Conservation (phyloP, 1,139 yeast genomes). For the Debaryomyces sp. region DNA sequence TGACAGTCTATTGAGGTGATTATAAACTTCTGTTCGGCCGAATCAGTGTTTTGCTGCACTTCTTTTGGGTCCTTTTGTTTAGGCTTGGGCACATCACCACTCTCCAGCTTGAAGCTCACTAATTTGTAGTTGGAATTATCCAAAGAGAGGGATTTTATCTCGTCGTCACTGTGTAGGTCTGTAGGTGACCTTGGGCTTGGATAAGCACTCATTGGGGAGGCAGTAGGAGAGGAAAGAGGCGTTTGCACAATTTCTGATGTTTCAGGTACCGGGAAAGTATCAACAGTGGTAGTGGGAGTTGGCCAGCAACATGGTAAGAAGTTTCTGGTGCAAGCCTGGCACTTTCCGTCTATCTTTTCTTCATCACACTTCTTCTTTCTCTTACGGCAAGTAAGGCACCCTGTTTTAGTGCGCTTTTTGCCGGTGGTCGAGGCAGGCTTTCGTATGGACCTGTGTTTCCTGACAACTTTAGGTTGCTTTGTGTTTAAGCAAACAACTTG, state of each 20-base stretch:
- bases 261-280: constrained; percentile 10
- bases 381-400: constrained; percentile 48
- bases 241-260: background rate
- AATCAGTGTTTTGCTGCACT: background rate
- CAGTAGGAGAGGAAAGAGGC: constrained; percentile 3
- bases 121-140: background rate
- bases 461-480: constrained; percentile 18
- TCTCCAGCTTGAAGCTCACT: background rate
- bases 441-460: constrained; percentile 13
- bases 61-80: background rate
- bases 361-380: constrained; percentile 54
- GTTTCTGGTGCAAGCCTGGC: constrained; percentile 52
- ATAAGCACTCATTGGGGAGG: constrained; percentile 15
- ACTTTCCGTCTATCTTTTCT: constrained; percentile 45
- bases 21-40: constrained; percentile 22
- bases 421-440: constrained; percentile 11
- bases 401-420: constrained; percentile 41
- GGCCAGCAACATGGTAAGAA: constrained; percentile 54
- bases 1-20: constrained; percentile 29
- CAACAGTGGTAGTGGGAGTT: constrained; percentile 10
- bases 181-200: constrained; percentile 19
- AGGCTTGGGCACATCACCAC: background rate
- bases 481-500: constrained; percentile 42
- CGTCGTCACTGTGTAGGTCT: constrained; percentile 3
- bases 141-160: constrained; percentile 6